Evolutionary conservation across 305 asterid species (phyloP), one percentile per base, ranked within the genome.

Genomic region (Stenogyne calaminthoides): DNA sequence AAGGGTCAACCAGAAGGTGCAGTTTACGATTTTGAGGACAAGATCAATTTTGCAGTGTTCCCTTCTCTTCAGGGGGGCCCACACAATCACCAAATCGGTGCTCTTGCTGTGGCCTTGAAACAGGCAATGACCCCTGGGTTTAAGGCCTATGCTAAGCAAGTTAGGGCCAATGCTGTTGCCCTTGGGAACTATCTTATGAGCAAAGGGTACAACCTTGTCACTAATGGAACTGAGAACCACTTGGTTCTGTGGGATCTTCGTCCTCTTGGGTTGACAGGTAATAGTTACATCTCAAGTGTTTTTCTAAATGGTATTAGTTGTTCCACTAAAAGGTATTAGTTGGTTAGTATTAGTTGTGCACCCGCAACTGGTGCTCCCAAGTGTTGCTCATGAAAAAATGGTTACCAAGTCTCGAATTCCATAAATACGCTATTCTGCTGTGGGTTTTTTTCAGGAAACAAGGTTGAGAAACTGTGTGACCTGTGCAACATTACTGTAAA

Each of bases 51-150:
- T 81, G 98, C 98, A 16, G 98, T 91, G 74, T 93, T 93, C 84
- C 98, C 98, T 2, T 81, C 97, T 7, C 94, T 93, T 64, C 98
- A 93, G 89, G 98, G 98, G 15, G 98, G 98, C 54, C 97, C 98
- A 3, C 98, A 93, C 88, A 93, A 93, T 79, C 97, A 93, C 84
- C 98, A 93, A 76, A 93, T 93, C 15, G 98, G 96, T 47, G 98
- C 98, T 67, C 88, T 93, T 78, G 98, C 96, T 73, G 96, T 93
- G 58, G 98, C 97, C 71, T 80, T 93, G 84, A 91, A 93, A 82
- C 98, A 93, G 83, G 97, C 88, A 0, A 73, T 75, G 78, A 15
- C 93, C 60, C 97, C 98, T 64, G 96, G 88, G 46, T 93, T 91
- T 77, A 93, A 93, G 91, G 88, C 73, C 39, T 93, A 93, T 80